These are phyloP conservation scores for Aspergillus vadensis DNA, from an alignment of 2,329 filamentous ascomycete species.

Conservation along the genomic window DNA sequence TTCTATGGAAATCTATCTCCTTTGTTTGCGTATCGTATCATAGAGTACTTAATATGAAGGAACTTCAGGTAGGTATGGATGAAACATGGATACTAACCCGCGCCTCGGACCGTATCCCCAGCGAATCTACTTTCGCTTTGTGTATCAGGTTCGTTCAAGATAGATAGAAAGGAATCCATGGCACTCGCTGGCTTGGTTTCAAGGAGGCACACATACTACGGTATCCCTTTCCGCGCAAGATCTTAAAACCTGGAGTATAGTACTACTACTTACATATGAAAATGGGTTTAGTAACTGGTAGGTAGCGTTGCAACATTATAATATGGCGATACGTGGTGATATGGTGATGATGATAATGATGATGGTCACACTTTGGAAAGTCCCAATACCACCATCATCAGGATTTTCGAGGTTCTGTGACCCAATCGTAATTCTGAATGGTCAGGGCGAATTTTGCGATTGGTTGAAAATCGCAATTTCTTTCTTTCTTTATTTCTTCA, in stretches of 20 bases:
- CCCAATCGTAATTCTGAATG: neutral
- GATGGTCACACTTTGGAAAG: neutral
- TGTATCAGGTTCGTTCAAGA: neutral
- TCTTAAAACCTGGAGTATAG: no score
- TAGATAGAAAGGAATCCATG: neutral
- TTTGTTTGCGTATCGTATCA: neutral
- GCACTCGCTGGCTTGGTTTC: neutral
- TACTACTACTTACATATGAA: neutral
- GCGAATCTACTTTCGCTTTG: neutral
- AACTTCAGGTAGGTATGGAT: no score
- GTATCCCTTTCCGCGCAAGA: neutral
- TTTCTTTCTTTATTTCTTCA: neutral
- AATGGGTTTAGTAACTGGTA: neutral
- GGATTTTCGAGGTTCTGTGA: neutral
- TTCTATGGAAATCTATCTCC: neutral
- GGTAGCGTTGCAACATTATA: neutral
- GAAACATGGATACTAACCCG: neutral
- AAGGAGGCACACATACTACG: neutral
- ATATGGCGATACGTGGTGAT: no score
- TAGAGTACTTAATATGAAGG: no score
- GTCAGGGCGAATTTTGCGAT: neutral
- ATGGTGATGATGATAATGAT: no score
- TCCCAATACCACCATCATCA: neutral
- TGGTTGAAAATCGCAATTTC: neutral
- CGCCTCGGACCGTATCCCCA: slow-evolving; percentile 10